Percentiles rank a stretch among this genome's conserved stretches.
Evolutionary conservation across 1,284 basidiomycete species (phyloP).

Genomic region (Papiliotrema fonsecae): DNA sequence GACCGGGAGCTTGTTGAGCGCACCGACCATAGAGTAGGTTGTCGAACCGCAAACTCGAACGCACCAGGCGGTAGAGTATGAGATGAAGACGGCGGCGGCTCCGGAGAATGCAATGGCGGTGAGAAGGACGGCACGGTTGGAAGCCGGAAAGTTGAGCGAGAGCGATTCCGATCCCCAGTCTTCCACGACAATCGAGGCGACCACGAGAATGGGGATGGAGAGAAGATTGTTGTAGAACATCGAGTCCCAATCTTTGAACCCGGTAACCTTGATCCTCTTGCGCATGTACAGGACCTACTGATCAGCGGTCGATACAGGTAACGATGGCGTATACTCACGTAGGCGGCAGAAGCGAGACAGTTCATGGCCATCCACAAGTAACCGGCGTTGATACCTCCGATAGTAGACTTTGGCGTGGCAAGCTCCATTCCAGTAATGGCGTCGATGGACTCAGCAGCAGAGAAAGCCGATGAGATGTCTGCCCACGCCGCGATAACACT

Average conservation of each 20-base stretch:
- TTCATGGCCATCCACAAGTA: constrained; percentile 97
- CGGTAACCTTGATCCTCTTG: constrained; percentile 94
- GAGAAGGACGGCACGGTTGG: constrained; percentile 73
- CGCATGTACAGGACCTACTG: constrained; percentile 86
- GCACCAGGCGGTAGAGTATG: constrained; percentile 98
- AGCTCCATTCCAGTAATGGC: constrained; percentile 40
- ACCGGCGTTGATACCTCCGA: constrained; percentile 66
- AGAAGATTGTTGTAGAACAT: constrained; percentile 99
- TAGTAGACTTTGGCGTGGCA: constrained; percentile 19
- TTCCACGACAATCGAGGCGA: constrained; percentile 82
- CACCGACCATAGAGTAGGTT: constrained; percentile 97
- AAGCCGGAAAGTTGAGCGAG: constrained; percentile 78
- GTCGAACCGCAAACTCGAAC: constrained; percentile 93
- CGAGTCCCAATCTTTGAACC: constrained; percentile 98
- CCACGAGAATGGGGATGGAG: constrained; percentile 80
- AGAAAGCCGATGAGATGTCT: constrained; percentile 60
- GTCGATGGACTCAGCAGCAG: constrained; percentile 26
- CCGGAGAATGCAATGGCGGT: constrained; percentile 92
- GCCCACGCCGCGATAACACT: constrained; percentile 95
- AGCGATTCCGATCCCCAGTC: constrained; percentile 84
- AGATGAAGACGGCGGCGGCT: constrained; percentile 93
- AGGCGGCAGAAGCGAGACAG: constrained; percentile 84
- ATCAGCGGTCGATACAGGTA: not conserved
- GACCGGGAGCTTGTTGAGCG: constrained; percentile 96
- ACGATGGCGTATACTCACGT: constrained; percentile 57